Percentiles rank a stretch among this genome's conserved stretches.
Evolutionary conservation across 495 filamentous ascomycete species (phyloP).

Genomic region (Talaromyces ruber): DNA sequence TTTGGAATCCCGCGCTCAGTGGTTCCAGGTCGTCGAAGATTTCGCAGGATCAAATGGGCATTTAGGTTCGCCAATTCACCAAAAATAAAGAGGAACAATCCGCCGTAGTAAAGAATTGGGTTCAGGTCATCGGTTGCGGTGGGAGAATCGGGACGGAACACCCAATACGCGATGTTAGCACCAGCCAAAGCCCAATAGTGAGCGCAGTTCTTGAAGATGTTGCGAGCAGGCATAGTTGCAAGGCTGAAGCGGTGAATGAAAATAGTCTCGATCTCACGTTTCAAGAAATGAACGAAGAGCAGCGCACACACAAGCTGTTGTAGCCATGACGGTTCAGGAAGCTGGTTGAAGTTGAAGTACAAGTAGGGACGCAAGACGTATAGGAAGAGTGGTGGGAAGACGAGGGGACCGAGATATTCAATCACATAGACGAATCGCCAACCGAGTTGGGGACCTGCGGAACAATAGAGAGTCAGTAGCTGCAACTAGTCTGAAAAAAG

Average conservation of each 20-base stretch:
- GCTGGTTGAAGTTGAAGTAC: constrained; percentile 50
- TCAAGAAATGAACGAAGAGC: constrained; percentile 77
- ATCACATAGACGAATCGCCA: constrained; percentile 93
- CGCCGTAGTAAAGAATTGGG: constrained; percentile 45
- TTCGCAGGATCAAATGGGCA: constrained; percentile 66
- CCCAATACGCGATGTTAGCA: constrained; percentile 72
- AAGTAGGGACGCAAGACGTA: constrained; percentile 63
- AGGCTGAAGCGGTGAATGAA: constrained; percentile 93
- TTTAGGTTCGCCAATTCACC: constrained; percentile 73
- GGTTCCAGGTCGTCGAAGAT: constrained; percentile 67
- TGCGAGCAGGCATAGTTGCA: constrained; percentile 80
- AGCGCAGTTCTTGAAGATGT: constrained; percentile 83
- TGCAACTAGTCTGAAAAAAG: background rate
- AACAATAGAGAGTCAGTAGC: constrained; percentile 7
- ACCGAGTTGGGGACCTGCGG: constrained; percentile 74
- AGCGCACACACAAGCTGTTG: constrained; percentile 67
- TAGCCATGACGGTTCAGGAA: constrained; percentile 47
- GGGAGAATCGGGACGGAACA: constrained; percentile 65
- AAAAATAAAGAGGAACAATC: constrained; percentile 60
- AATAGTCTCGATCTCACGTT: constrained; percentile 89
- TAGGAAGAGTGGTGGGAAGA: constrained; percentile 73
- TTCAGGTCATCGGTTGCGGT: constrained; percentile 40
- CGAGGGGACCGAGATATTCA: constrained; percentile 90
- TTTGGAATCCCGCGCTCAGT: constrained; percentile 80
- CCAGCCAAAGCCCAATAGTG: constrained; percentile 89